phyloP scores from a whole-genome alignment of 495 filamentous ascomycete species.

The Neurospora sp. region DNA sequence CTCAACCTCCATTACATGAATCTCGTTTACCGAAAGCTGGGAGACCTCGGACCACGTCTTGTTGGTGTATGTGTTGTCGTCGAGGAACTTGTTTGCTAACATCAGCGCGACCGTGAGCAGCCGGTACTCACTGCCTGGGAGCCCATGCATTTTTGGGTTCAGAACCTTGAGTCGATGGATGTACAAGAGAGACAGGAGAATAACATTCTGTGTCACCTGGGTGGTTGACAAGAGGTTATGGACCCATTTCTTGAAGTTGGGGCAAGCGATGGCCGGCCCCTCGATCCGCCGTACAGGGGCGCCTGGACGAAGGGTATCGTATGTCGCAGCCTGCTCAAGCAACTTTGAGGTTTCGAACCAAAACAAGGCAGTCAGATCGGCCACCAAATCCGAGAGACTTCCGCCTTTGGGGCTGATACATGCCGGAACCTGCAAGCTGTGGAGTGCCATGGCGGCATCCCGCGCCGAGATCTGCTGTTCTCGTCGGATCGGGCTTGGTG shows the following conservation, averaged over 20 bases:
- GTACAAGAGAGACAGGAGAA: slow-evolving; percentile 82
- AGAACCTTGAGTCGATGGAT: slow-evolving; percentile 86
- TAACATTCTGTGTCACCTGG: slow-evolving; percentile 94
- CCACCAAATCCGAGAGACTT: slow-evolving; percentile 70
- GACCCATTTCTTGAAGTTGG: slow-evolving; percentile 89
- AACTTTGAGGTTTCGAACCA: slow-evolving; percentile 92
- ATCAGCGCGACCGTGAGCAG: slow-evolving; percentile 93
- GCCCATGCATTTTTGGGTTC: slow-evolving; percentile 79
- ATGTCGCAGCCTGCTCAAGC: slow-evolving; percentile 61
- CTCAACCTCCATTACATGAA: slow-evolving; percentile 99
- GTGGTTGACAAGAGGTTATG: slow-evolving; percentile 83
- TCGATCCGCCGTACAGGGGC: slow-evolving; percentile 45
- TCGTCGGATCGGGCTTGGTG: slow-evolving; percentile 14
- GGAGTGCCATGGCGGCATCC: slow-evolving; percentile 40
- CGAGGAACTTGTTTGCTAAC: slow-evolving; percentile 97
- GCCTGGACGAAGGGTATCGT: slow-evolving; percentile 31
- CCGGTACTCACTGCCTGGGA: slow-evolving; percentile 90
- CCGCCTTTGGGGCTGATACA: slow-evolving; percentile 66
- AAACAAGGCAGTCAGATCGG: slow-evolving; percentile 92
- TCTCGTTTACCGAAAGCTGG: slow-evolving; percentile 85
- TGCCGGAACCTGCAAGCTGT: slow-evolving; percentile 59
- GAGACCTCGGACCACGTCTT: slow-evolving; percentile 99
- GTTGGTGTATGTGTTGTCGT: slow-evolving; percentile 99
- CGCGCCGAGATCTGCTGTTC: slow-evolving; percentile 19
- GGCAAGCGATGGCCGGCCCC: slow-evolving; percentile 61